Base-by-base conservation (phyloP, 2,329 filamentous ascomycete species). In the Bipolaris cookei region DNA sequence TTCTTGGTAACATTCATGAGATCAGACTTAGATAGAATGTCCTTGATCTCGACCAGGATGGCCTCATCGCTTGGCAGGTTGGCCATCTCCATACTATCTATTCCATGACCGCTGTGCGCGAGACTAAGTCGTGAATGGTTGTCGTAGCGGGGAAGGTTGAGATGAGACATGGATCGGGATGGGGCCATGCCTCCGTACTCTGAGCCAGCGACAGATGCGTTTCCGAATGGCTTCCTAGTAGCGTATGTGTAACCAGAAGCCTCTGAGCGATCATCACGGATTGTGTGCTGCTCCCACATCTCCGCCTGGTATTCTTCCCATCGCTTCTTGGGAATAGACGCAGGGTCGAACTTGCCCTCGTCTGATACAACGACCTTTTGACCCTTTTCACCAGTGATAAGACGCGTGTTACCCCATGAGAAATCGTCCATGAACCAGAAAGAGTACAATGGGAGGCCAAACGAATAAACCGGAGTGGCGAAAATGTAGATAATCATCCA, bases 341-440 rank as follows among this genome's bases (percentile, higher is more conserved):
- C 83, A 13, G 95, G 94, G 73, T 99, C 95, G 73, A 98, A 99
- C 78, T 97, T 97, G 81, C 95, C 95, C 80, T 99, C 95, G 76
- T 99, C 95, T 1, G 92, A 91, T 65, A 99, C 89, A 67, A 99
- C 87, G 61, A 98, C 82, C 82, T 97, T 94, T 76, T 92, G 89
- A 63, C 95, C 95, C 77, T 89, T 89, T 76, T 99, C 95, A 75
- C 95, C 95, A 6, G 91, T 95, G 63, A 99, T 92, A 56, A 99
- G 87, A 87, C 95, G 94, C 38, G 95, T 99, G 79, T 97, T 99
- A 79, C 95, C 95, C 95, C 95, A 99, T 70, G 90, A 91, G 86
- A 99, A 99, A 80, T 99, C 95, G 77, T 99, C 95, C 95, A 98
- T 98, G 80, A 97, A 86, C 95, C 95, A 99, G 85, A 99, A 99